phyloP scores from a whole-genome alignment of 257 asterid species.

The Striga asiatica region DNA sequence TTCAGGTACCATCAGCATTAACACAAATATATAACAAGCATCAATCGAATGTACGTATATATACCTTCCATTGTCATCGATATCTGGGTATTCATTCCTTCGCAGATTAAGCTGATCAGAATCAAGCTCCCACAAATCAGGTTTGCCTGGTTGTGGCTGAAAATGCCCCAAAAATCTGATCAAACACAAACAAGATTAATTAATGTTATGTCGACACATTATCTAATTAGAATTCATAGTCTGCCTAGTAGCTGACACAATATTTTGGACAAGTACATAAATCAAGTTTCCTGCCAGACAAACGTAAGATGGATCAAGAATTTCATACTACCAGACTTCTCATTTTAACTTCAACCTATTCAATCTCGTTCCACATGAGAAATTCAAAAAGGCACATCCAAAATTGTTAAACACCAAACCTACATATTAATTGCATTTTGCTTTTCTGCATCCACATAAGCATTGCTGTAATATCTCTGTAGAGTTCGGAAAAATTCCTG shows the following conservation, averaged over 20 bases:
- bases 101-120: constrained; percentile 32
- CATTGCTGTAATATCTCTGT: constrained; percentile 90
- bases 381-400: not conserved
- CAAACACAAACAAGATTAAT: constrained; percentile 14
- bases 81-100: constrained; percentile 27
- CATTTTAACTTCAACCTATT: not conserved
- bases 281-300: not conserved
- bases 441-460: constrained; percentile 88
- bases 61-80: constrained; percentile 44
- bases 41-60: not conserved
- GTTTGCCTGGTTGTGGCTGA: constrained; percentile 57
- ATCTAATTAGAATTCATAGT: not conserved
- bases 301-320: not conserved
- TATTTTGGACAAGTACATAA: not conserved
- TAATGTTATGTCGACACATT: not conserved
- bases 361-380: not conserved
- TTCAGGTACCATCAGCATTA: constrained; percentile 2
- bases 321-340: not conserved
- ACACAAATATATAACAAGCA: not conserved
- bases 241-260: not conserved
- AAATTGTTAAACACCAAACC: constrained; percentile 22
- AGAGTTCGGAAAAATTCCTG: constrained; percentile 97
- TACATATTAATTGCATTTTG: constrained; percentile 94
- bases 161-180: constrained; percentile 75
- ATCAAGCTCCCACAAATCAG: constrained; percentile 61